phyloP scores from a whole-genome alignment of 208 protist species.

The Crithidia brevicula region DNA sequence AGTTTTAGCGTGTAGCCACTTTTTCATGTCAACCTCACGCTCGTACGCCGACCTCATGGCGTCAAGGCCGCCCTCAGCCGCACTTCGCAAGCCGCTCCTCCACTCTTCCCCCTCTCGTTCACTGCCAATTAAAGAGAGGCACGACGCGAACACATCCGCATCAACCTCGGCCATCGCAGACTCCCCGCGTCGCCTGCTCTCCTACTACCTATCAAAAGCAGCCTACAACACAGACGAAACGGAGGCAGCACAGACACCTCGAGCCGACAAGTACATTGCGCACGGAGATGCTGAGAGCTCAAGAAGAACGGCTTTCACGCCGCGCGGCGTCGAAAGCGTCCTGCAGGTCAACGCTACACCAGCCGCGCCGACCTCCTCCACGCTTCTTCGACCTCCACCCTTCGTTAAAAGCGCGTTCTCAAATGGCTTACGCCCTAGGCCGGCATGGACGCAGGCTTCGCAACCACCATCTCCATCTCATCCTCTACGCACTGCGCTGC shows the following conservation, averaged over 20 bases:
- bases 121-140: not conserved
- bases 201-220: slow-evolving; percentile 39
- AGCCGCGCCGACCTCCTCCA: no score
- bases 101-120: not conserved
- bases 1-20: not conserved
- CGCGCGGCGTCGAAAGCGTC: no score
- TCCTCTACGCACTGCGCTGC: no score
- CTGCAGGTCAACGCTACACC: no score
- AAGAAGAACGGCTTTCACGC: not conserved
- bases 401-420: not conserved
- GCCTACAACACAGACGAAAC: slow-evolving; percentile 24
- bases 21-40: not conserved
- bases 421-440: not conserved
- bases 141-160: not conserved
- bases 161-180: slow-evolving; percentile 18
- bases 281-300: not conserved
- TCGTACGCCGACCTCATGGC: slow-evolving; percentile 3
- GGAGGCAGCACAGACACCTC: not conserved
- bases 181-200: slow-evolving; percentile 27
- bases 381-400: slow-evolving; percentile 5
- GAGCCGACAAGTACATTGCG: not conserved
- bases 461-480: not conserved
- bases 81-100: slow-evolving; percentile 5
- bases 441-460: not conserved
- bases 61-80: not conserved